A percentile compares a stretch with the other conserved stretches of the same genome.
phyloP scores from a whole-genome alignment of 2,329 filamentous ascomycete species.

The Cercospora zeina region DNA sequence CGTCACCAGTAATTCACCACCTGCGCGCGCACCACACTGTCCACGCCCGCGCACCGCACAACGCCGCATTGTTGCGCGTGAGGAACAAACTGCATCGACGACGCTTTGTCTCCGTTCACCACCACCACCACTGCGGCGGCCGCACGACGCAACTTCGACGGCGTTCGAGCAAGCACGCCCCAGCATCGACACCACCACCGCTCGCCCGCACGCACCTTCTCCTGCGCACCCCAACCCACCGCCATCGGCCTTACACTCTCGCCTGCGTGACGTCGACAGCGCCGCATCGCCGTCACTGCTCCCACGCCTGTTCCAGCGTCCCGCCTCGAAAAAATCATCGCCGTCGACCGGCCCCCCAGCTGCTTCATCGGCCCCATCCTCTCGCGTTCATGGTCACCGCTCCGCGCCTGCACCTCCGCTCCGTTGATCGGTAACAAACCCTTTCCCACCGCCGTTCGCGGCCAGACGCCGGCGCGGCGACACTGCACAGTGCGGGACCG shows the following conservation, averaged over 20 bases:
- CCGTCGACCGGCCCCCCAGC: neutral
- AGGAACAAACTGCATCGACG: neutral
- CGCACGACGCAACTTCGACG: neutral
- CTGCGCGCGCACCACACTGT: neutral
- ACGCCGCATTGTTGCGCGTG: neutral
- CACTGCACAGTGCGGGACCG: constrained; percentile 17
- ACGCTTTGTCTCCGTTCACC: neutral
- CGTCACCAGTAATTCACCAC: neutral
- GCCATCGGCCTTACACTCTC: neutral
- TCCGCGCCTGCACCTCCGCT: neutral
- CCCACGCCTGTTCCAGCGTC: neutral
- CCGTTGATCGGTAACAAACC: neutral
- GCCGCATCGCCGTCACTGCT: neutral
- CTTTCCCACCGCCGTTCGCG: neutral
- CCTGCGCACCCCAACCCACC: neutral
- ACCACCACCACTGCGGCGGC: neutral
- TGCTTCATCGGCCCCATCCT: neutral
- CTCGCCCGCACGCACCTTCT: neutral
- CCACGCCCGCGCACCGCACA: neutral
- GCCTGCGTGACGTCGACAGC: neutral
- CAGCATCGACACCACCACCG: neutral
- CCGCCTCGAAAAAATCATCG: constrained; percentile 3
- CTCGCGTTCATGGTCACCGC: constrained; percentile 1
- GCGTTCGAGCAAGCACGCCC: neutral
- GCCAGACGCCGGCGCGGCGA: constrained; percentile 3